Evolutionary conservation across 2,329 filamentous ascomycete species (phyloP).

Genomic region (Paecilomyces sp.): DNA sequence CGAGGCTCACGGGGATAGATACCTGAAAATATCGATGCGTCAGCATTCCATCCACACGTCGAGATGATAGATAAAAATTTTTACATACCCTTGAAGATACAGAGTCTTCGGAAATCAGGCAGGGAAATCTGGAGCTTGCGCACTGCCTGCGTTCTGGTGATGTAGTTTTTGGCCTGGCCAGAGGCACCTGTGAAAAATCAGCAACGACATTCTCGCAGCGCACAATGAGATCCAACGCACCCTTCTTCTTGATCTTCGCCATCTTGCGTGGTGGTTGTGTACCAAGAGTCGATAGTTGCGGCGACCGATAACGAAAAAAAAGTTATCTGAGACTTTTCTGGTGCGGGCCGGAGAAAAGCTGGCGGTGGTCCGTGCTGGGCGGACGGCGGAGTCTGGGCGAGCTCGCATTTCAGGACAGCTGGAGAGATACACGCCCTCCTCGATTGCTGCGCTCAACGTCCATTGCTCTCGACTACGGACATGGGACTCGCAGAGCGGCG

Average conservation of each 20-base stretch:
- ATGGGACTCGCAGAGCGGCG: neutral
- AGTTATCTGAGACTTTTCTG: constrained; percentile 29
- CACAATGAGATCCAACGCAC: constrained; percentile 29
- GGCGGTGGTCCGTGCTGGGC: constrained; percentile 24
- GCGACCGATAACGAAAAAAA: constrained; percentile 28
- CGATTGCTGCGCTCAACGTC: neutral
- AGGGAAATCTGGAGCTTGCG: constrained; percentile 96
- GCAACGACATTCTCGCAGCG: constrained; percentile 8
- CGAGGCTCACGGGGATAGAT: constrained; percentile 97
- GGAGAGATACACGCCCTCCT: constrained; percentile 2
- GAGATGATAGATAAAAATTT: neutral
- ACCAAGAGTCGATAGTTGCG: constrained; percentile 1
- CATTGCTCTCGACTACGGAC: neutral
- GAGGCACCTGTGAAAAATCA: constrained; percentile 54
- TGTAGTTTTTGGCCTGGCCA: constrained; percentile 95
- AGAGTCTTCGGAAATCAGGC: constrained; percentile 93
- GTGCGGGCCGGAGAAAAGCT: constrained; percentile 6
- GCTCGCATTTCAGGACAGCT: constrained; percentile 10
- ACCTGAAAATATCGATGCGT: constrained; percentile 34
- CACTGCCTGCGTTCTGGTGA: constrained; percentile 93
- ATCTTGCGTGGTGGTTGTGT: constrained; percentile 42
- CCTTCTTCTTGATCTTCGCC: constrained; percentile 86
- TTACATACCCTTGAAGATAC: constrained; percentile 82
- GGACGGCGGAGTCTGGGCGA: constrained; percentile 5
- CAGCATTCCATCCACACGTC: neutral